A percentile compares a stretch with the other conserved stretches of the same genome.
Conservation (phyloP, 805 yeast genomes). For the Komagataella mondaviorum region DNA sequence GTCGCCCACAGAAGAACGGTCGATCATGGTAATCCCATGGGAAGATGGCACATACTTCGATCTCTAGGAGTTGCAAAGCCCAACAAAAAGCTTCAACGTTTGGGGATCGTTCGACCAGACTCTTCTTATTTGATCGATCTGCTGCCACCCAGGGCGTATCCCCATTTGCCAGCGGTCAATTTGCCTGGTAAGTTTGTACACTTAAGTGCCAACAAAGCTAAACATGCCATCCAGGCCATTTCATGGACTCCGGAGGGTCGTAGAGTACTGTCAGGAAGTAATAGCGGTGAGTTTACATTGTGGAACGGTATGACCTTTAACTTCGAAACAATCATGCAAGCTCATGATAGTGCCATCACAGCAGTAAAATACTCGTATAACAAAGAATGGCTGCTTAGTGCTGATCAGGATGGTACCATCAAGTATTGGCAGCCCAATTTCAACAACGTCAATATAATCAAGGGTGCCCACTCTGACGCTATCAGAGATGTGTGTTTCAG, state of each 20-base stretch:
- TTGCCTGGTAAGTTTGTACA: slow-evolving; percentile 76
- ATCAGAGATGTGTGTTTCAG: slow-evolving; percentile 80
- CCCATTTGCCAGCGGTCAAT: slow-evolving; percentile 40
- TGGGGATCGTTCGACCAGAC: slow-evolving; percentile 54
- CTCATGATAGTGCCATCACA: slow-evolving; percentile 85
- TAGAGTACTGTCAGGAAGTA: slow-evolving; percentile 76
- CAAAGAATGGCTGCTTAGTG: slow-evolving; percentile 90
- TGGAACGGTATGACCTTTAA: slow-evolving; percentile 96
- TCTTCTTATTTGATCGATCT: slow-evolving; percentile 50
- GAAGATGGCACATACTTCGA: slow-evolving; percentile 41
- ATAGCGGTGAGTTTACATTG: slow-evolving; percentile 89
- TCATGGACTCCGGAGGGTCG: slow-evolving; percentile 97
- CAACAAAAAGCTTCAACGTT: slow-evolving; percentile 11
- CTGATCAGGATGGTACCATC: slow-evolving; percentile 83
- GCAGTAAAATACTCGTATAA: slow-evolving; percentile 72
- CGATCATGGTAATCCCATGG: slow-evolving; percentile 67
- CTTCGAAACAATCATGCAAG: slow-evolving; percentile 96
- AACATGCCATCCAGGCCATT: slow-evolving; percentile 82
- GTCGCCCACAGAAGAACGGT: slow-evolving; percentile 53
- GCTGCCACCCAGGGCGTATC: slow-evolving; percentile 53
- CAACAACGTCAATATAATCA: slow-evolving; percentile 77
- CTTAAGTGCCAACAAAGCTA: slow-evolving; percentile 79
- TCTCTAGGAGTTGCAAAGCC: slow-evolving; percentile 27
- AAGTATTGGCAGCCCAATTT: slow-evolving; percentile 98
- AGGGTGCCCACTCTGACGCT: slow-evolving; percentile 66